phyloP scores from a whole-genome alignment of 257 asterid genomes.

The Lavandula angustifolia region DNA sequence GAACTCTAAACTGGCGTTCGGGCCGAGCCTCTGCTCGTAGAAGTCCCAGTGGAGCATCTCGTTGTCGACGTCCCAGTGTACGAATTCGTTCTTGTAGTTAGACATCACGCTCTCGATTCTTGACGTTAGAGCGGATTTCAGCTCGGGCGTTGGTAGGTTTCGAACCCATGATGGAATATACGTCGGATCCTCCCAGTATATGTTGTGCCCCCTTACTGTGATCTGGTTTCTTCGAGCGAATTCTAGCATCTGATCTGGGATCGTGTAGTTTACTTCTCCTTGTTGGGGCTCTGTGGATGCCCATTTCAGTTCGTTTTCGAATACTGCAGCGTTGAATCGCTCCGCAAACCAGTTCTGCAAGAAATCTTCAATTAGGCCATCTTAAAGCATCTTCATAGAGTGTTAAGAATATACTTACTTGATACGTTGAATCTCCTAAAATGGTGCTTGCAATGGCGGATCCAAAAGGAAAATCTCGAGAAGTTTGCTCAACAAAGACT shows the following conservation, averaged over 20 bases:
- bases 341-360: slow-evolving; percentile 54
- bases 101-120: slow-evolving; percentile 52
- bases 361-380: background rate
- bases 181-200: slow-evolving; percentile 60
- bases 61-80: slow-evolving; percentile 78
- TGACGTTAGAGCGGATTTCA: slow-evolving; percentile 41
- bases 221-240: slow-evolving; percentile 46
- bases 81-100: slow-evolving; percentile 54
- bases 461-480: slow-evolving; percentile 65
- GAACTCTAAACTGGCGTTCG: slow-evolving; percentile 46
- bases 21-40: slow-evolving; percentile 54
- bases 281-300: slow-evolving; percentile 47
- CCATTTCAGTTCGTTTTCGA: slow-evolving; percentile 80
- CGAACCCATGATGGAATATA: slow-evolving; percentile 52
- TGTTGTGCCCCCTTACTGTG: slow-evolving; percentile 62
- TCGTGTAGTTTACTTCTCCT: slow-evolving; percentile 57
- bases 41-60: slow-evolving; percentile 67
- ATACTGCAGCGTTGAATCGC: slow-evolving; percentile 69
- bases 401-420: slow-evolving; percentile 31
- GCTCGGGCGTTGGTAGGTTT: slow-evolving; percentile 41
- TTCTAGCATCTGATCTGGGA: slow-evolving; percentile 57
- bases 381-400: background rate
- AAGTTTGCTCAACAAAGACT: slow-evolving; percentile 46
- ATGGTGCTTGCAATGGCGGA: slow-evolving; percentile 50
- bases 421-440: slow-evolving; percentile 49